Base-by-base conservation (phyloP, 805 yeast genomes). In the Lipomyces anomalus region DNA sequence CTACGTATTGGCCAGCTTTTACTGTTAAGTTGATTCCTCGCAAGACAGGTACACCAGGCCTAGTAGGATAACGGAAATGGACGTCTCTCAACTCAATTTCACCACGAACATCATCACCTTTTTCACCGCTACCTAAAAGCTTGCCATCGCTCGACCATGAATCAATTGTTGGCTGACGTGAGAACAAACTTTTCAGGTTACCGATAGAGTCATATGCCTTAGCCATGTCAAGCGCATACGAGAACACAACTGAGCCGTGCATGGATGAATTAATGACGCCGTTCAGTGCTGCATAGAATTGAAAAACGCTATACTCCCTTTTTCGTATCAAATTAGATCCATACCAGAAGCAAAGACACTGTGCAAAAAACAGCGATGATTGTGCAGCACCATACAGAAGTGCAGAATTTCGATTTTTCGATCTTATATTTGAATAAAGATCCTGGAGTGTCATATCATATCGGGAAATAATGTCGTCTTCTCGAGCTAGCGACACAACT, bases 1-100 rank as follows among this genome's bases (percentile, higher is more conserved):
- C 96, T 30, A 87, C 89, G 57, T 82, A 86, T 56, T 79, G 65
- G 5, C 95, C 95, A 3, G 89, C 82, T 4, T 87, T 86, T 75
- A 60, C 48, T 4, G 35, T 40, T 23, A 61, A 47, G 30, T 50
- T 48, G 30, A 61, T 37, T 24, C 61, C 60, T 1, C 50, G 49
- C 16, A 61, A 46, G 4, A 61, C 59, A 18, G 59, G 50, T 13
- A 59, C 58, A 9, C 46, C 50, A 21, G 58, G 55, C 4, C 65
- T 53, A 3, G 66, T 56, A 9, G 65, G 64, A 35, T 61, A 61
- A 17, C 58, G 38, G 43, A 61, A 61, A 21, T 47, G 44, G 6
- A 61, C 60, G 36, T 65, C 63, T 4, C 66, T 44, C 54, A 87
- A 76, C 22, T 58, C 65, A 16, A 87, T 72, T n/a, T 68, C 64